These are phyloP conservation scores for Spergularia azorica DNA, from an alignment of 179 eudicot species.

Conservation along the genomic window DNA sequence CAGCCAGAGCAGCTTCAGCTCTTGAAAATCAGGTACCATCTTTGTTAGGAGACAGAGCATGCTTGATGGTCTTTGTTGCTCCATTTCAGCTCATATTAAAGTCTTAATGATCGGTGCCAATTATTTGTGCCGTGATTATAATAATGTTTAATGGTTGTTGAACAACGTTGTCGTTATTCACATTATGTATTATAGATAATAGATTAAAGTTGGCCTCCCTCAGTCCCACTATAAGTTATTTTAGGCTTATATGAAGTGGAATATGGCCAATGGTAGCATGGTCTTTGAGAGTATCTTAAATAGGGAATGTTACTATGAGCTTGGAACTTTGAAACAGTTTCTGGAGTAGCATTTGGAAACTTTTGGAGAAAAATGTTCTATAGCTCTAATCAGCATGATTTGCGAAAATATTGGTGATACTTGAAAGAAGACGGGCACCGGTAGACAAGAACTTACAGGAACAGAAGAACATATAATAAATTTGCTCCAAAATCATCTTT, in stretches of 20 bases:
- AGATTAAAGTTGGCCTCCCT: not conserved
- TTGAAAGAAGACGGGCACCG: no score
- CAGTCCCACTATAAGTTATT: no score
- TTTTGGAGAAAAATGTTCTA: no score
- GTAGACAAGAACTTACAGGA: no score
- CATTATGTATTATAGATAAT: not conserved
- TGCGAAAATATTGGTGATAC: no score
- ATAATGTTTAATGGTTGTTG: conserved; percentile 7
- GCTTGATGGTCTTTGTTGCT: not conserved
- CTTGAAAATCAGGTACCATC: conserved; percentile 19
- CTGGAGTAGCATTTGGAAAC: no score
- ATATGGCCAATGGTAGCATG: no score
- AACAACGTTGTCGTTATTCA: conserved; percentile 10
- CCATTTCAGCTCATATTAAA: not conserved
- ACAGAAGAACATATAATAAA: not conserved
- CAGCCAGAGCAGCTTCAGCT: conserved; percentile 13
- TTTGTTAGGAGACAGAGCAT: conserved; percentile 1
- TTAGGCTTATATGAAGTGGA: no score
- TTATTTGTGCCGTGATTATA: not conserved
- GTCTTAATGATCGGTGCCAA: conserved; percentile 2
- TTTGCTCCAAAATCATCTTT: conserved; percentile 35
- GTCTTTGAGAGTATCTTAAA: no score
- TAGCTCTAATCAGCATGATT: no score
- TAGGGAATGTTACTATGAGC: no score
- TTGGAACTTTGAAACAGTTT: no score